Evolutionary conservation across 768 basidiomycete genomes (phyloP).

Genomic region (Rhodosporidiobolus odoratus): DNA sequence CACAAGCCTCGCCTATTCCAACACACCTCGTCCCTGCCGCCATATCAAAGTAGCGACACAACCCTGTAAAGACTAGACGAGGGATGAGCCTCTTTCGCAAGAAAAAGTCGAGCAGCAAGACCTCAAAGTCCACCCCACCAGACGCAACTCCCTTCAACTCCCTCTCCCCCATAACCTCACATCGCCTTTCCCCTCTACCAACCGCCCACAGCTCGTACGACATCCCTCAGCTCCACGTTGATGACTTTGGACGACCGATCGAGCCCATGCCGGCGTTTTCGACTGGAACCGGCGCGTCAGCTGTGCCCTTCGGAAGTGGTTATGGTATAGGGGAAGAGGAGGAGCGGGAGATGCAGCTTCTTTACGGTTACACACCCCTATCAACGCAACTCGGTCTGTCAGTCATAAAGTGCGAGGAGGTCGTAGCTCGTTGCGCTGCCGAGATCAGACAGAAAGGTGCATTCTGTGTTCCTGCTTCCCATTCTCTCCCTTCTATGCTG

Average conservation of each 20-base stretch:
- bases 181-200: too few species aligned
- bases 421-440: slow-evolving; percentile 64
- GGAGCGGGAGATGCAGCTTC: slow-evolving; percentile 16
- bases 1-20: too few species aligned
- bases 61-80: too few species aligned
- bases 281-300: not conserved
- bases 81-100: too few species aligned
- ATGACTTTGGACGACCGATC: slow-evolving; percentile 28
- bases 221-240: not conserved
- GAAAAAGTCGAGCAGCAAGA: too few species aligned
- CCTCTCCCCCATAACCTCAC: too few species aligned
- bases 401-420: slow-evolving; percentile 56
- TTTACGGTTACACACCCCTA: slow-evolving; percentile 68
- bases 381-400: slow-evolving; percentile 73
- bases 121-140: too few species aligned
- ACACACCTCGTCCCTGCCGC: too few species aligned
- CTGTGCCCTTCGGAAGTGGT: slow-evolving; percentile 3
- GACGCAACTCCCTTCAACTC: too few species aligned
- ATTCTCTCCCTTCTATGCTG: not conserved
- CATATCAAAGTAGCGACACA: too few species aligned
- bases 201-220: not conserved
- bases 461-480: not conserved
- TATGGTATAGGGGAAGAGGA: slow-evolving; percentile 25
- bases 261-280: slow-evolving; percentile 5
- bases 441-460: slow-evolving; percentile 64